Evolutionary conservation across 768 basidiomycete species (phyloP), one percentile per base, ranked within the genome.

Genomic region (Tulasnella sp.): DNA sequence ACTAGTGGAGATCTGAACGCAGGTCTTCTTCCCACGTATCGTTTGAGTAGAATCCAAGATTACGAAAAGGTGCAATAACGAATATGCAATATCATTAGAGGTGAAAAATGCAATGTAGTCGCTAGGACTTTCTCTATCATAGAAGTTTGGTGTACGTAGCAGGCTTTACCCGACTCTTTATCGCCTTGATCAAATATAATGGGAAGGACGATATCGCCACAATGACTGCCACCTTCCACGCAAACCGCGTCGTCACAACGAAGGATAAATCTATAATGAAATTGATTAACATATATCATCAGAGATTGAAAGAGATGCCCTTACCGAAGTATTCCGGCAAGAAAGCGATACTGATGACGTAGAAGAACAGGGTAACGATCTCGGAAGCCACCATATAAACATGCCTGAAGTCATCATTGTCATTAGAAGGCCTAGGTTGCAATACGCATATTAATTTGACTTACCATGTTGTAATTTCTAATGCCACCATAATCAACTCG

Each of bases 401-500:
- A 66, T 99, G 95, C 90, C 88, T 91, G 53, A 8, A 19, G 19
- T 9, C 5, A 56, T 39, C 24, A 33, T 29, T 10, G 25, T 28
- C 31, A 53, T 40, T 57, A 20, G 20, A 4, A 1, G 19, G 25
- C 16, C 22, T 20, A n/a, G 5, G 12, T 7, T 12, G 24, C 40
- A 22, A 42, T 10, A 10, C 40, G 20, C 40, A 42, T 9, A 22
- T 10, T 9, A 22, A 10, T 24, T 24, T 9, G 24, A 59, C 70
- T 49, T 59, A 88, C 93, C 93, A 99, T 56, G 88, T 96, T 3
- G 92, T 98, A 53, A 98, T 91, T 66, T 98, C 92, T 58, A 98
- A 66, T 2, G 92, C 91, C 40, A 98, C 95, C 95, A 98, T 99
- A 67, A 98, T 90, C 45, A 99, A 77, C 63, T 98, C 95, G 63